Evolutionary conservation across 129 eudicot genomes (phyloP).

Genomic region (Ambrosia artemisiifolia): DNA sequence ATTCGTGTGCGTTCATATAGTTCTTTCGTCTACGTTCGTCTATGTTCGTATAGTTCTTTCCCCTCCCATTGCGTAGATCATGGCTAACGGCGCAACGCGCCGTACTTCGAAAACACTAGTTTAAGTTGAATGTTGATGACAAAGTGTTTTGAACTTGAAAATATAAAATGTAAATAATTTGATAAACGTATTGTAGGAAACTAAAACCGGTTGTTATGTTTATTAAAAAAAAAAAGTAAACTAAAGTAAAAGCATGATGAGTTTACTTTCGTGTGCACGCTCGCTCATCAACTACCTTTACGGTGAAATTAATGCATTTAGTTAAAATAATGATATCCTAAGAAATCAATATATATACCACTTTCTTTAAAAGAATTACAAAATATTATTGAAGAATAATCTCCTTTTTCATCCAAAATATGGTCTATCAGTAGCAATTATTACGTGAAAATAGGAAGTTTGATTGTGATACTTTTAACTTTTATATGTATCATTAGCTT

Average conservation of each 20-base stretch:
- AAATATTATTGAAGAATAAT: neutral
- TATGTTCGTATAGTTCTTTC: too few species aligned
- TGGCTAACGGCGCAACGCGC: too few species aligned
- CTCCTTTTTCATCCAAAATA: neutral
- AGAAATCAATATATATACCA: neutral
- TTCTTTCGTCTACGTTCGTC: too few species aligned
- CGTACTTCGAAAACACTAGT: too few species aligned
- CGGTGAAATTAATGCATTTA: constrained; percentile 4
- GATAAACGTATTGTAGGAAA: neutral
- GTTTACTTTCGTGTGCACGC: constrained; percentile 30
- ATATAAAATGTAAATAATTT: too few species aligned
- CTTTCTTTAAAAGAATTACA: neutral
- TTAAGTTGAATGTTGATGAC: too few species aligned
- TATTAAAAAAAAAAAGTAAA: neutral
- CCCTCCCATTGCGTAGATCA: too few species aligned
- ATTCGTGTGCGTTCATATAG: too few species aligned
- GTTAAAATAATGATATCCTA: neutral
- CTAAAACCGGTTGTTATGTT: neutral
- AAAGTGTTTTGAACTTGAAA: too few species aligned
- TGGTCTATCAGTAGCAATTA: neutral
- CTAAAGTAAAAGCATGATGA: constrained; percentile 16
- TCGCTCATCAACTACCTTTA: constrained; percentile 21
- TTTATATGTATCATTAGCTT: neutral
- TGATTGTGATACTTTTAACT: neutral
- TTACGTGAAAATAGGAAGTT: neutral